These are phyloP conservation scores for Hypoxylon crocopeplum DNA, from an alignment of 495 filamentous ascomycete genomes.

Conservation along the genomic window DNA sequence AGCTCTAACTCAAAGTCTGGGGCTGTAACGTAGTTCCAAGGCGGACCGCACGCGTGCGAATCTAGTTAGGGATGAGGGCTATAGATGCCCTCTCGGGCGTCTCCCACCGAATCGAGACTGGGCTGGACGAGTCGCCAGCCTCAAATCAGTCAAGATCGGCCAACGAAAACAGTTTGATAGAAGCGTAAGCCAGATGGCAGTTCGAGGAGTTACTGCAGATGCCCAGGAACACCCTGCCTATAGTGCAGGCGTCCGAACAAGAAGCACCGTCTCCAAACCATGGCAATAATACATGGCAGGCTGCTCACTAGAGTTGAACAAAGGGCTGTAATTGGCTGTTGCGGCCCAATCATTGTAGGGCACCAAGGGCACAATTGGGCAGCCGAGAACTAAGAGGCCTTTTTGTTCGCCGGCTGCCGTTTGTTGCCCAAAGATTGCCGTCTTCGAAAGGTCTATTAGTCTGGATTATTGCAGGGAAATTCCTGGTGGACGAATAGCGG, in stretches of 20 bases:
- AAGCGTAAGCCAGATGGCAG: constrained; percentile 25
- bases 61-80: constrained; percentile 21
- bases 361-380: constrained; percentile 46
- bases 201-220: constrained; percentile 21
- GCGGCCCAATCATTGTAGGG: constrained; percentile 41
- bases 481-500: constrained; percentile 38
- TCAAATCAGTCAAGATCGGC: constrained; percentile 35
- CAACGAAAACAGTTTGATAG: constrained; percentile 23
- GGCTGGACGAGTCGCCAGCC: constrained; percentile 31
- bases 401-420: constrained; percentile 19
- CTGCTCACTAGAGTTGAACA: constrained; percentile 12
- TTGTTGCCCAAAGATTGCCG: constrained; percentile 38
- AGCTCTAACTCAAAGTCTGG: constrained; percentile 36
- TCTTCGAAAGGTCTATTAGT: constrained; percentile 22
- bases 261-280: constrained; percentile 17
- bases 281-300: constrained; percentile 29
- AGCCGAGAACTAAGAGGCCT: constrained; percentile 32
- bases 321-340: constrained; percentile 29
- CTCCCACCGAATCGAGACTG: constrained; percentile 35
- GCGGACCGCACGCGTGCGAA: constrained; percentile 22
- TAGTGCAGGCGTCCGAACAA: constrained; percentile 21
- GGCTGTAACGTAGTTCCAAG: constrained; percentile 36
- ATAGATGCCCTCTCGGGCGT: constrained; percentile 33
- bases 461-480: constrained; percentile 29
- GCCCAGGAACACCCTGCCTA: constrained; percentile 37